Percentiles rank a stretch among this genome's conserved stretches.
These are phyloP conservation scores for Neofusicoccum laricinum DNA, from an alignment of 2,329 filamentous ascomycete species.

Conservation along the genomic window DNA sequence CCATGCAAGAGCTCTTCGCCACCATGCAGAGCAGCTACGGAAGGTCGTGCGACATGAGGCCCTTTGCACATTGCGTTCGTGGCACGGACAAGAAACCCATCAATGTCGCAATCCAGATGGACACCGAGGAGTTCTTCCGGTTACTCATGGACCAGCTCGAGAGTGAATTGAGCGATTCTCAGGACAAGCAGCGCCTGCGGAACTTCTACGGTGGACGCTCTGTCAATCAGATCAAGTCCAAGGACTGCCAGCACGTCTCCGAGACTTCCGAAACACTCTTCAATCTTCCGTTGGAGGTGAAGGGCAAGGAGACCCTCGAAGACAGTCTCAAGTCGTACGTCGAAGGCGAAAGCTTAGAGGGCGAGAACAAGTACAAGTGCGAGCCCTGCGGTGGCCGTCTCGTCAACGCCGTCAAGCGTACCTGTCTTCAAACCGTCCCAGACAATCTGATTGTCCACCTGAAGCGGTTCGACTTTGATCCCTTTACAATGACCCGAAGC, in stretches of 20 bases:
- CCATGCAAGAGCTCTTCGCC: slow-evolving; percentile 79
- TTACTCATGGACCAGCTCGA: slow-evolving; percentile 91
- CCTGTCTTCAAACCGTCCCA: slow-evolving; percentile 87
- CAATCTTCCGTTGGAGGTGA: slow-evolving; percentile 93
- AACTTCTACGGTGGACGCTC: slow-evolving; percentile 89
- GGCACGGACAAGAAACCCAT: slow-evolving; percentile 81
- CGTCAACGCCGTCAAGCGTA: slow-evolving; percentile 89
- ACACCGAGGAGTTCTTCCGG: slow-evolving; percentile 97
- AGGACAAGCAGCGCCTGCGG: slow-evolving; percentile 70
- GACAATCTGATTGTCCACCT: slow-evolving; percentile 95
- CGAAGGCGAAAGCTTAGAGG: slow-evolving; percentile 93
- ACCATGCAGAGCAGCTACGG: slow-evolving; percentile 80
- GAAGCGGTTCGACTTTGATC: slow-evolving; percentile 81
- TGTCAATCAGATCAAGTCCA: slow-evolving; percentile 92
- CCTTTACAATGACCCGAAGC: slow-evolving; percentile 71
- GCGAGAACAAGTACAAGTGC: slow-evolving; percentile 98
- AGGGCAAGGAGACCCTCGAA: slow-evolving; percentile 77
- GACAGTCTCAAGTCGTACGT: slow-evolving; percentile 95
- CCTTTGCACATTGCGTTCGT: slow-evolving; percentile 71
- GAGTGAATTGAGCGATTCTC: slow-evolving; percentile 65
- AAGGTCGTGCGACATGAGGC: slow-evolving; percentile 69
- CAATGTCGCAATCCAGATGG: slow-evolving; percentile 90
- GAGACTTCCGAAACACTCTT: slow-evolving; percentile 88
- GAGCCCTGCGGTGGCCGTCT: slow-evolving; percentile 77
- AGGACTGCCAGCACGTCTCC: slow-evolving; percentile 91